Evolutionary conservation across 108 stramenopile species (phyloP).

Genomic region (Pinguiococcus pyrenoidosus): DNA sequence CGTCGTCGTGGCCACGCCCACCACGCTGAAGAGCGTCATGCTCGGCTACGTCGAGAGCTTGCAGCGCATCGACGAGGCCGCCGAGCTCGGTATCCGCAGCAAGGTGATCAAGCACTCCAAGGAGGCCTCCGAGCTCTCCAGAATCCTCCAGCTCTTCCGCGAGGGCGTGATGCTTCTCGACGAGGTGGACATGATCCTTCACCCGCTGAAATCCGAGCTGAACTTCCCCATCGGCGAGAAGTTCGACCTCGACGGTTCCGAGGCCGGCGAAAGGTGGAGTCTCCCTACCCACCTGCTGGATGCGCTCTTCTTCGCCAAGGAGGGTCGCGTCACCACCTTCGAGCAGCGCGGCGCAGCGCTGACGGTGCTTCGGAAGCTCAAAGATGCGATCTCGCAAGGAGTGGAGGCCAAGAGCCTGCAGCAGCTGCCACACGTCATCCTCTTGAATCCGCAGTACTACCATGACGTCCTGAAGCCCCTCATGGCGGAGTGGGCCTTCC

Average conservation of each 20-base stretch:
- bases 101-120: too few relatives aligned
- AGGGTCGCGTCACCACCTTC: slow-evolving; percentile 11
- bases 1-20: slow-evolving; percentile 16
- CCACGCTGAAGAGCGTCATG: slow-evolving; percentile 17
- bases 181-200: slow-evolving; percentile 32
- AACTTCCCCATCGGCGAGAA: slow-evolving; percentile 33
- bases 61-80: not conserved
- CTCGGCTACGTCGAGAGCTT: slow-evolving; percentile 17
- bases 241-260: slow-evolving; percentile 3
- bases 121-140: slow-evolving; percentile 7
- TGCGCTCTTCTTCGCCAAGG: slow-evolving; percentile 14
- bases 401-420: not conserved
- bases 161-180: slow-evolving; percentile 22
- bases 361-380: not conserved
- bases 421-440: slow-evolving; percentile 5
- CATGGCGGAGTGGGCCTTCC: slow-evolving; percentile 3
- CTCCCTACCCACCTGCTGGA: slow-evolving; percentile 21
- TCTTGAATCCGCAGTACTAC: slow-evolving; percentile 6
- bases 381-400: not conserved
- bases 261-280: slow-evolving; percentile 15
- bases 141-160: slow-evolving; percentile 7
- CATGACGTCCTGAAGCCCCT: slow-evolving; percentile 4
- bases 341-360: slow-evolving; percentile 13
- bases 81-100: too few relatives aligned
- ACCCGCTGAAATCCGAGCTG: slow-evolving; percentile 27